Base-by-base conservation (phyloP, 352 stramenopile species). In the Phytophthora citrophthora region DNA sequence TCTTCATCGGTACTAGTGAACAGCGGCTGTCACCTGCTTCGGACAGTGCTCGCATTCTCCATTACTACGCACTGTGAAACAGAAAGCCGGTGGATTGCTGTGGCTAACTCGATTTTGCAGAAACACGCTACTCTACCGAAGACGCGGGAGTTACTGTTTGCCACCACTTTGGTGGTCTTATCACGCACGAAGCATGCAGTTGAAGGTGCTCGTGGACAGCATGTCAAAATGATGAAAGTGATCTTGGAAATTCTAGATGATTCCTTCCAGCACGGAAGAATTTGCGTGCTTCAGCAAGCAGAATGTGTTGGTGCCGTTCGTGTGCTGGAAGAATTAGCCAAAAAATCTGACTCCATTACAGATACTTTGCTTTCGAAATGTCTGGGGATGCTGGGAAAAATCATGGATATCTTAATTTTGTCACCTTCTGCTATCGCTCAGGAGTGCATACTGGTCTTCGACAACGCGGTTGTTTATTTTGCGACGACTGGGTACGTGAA, bases 221-320 rank as follows among this genome's bases (percentile, higher is more conserved):
- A 64, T 29, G 44, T 55, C 16, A 67, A 72, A 31, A 51, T 72
- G 38, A 53, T 68, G 40, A 72, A 68, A 56, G 57, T 68, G 31
- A 68, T 72, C 29, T 46, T 72, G 16, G 36, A 39, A 26, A 4
- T 38, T 27, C 16, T 72, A 32, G 41, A 54, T 16, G 15, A 18
- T 34, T 68, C 64, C 12, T 51, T 72, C 26, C 45, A 72, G 48
- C 50, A 59, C 15, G 38, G 59, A 51, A 48, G 39, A 15, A 41
- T 39, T 26, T 72, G 57, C 10, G 63, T 32, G 2, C 49, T 72
- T 29, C 40, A 54, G 24, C 36, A 57, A 60, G 24, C n/a, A 44
- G 64, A 68, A 29, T 64, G 50, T 27, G 15, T 15, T 18, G 64
- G 50, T 9, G 50, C 64, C 16, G 45, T 72, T 64, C 50, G 57